phyloP scores from a whole-genome alignment of 805 yeast genomes.

The Saturnispora gosingensis region DNA sequence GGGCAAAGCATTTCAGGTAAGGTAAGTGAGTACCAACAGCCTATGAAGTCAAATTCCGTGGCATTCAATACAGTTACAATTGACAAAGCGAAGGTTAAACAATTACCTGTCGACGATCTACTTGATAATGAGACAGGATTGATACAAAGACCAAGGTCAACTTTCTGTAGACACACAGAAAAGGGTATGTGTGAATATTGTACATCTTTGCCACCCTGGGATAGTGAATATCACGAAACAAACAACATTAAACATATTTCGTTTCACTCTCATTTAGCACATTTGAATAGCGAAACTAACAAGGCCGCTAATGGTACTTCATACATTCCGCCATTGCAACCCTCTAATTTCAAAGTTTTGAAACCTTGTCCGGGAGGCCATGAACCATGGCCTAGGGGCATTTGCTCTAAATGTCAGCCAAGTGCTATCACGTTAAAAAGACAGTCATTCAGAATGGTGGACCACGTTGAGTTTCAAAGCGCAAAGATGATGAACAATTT shows the following conservation, averaged over 20 bases:
- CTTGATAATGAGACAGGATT: slow-evolving; percentile 64
- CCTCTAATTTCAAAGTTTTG: slow-evolving; percentile 58
- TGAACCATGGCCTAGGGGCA: slow-evolving; percentile 89
- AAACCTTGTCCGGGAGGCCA: slow-evolving; percentile 70
- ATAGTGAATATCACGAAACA: slow-evolving; percentile 61
- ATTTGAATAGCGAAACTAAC: slow-evolving; percentile 57
- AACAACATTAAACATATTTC: slow-evolving; percentile 81
- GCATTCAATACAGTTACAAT: slow-evolving; percentile 8
- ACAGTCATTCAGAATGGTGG: slow-evolving; percentile 91
- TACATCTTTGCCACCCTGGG: slow-evolving; percentile 94
- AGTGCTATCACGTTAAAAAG: slow-evolving; percentile 87
- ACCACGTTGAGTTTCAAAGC: slow-evolving; percentile 85
- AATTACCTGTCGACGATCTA: slow-evolving; percentile 55
- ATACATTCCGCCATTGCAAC: slow-evolving; percentile 72
- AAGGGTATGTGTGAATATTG: slow-evolving; percentile 98
- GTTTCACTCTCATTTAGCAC: slow-evolving; percentile 73
- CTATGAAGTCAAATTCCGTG: slow-evolving; percentile 1
- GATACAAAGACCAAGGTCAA: slow-evolving; percentile 52
- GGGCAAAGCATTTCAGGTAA: slow-evolving; percentile 12
- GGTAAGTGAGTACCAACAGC: neutral
- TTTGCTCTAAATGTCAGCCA: slow-evolving; percentile 95
- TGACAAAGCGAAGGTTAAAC: slow-evolving; percentile 24
- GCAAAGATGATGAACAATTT: slow-evolving; percentile 68
- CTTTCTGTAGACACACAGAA: slow-evolving; percentile 76
- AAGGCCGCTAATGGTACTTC: slow-evolving; percentile 51